A percentile compares a stretch with the other conserved stretches of the same genome.
These are phyloP conservation scores for Sisymbrium altissimum DNA, from an alignment of 345 rosid species.

Conservation along the genomic window DNA sequence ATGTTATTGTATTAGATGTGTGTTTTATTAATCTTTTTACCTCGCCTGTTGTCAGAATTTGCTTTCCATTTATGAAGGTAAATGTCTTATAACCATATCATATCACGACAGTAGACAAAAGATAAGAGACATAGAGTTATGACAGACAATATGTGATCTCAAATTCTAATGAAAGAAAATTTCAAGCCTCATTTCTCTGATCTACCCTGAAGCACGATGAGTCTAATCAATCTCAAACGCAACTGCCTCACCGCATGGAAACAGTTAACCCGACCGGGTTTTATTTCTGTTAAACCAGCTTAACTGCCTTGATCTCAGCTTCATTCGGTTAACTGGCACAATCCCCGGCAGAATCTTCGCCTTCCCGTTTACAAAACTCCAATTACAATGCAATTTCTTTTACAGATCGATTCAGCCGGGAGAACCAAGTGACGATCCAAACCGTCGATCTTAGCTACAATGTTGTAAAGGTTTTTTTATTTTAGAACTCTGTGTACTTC, in stretches of 20 bases:
- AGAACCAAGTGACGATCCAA: slow-evolving; percentile 53
- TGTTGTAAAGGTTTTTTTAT: background rate
- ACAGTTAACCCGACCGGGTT: slow-evolving; percentile 52
- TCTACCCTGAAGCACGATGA: no score
- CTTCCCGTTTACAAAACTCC: slow-evolving; percentile 71
- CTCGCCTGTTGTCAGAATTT: no score
- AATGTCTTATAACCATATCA: no score
- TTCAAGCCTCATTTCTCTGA: no score
- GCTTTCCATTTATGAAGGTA: no score
- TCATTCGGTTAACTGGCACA: slow-evolving; percentile 76
- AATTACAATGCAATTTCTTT: slow-evolving; percentile 71
- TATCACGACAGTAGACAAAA: no score
- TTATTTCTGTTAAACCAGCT: slow-evolving; percentile 56
- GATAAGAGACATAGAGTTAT: no score
- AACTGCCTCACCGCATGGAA: slow-evolving; percentile 75
- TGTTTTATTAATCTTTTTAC: no score
- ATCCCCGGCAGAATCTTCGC: slow-evolving; percentile 56
- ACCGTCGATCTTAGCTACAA: slow-evolving; percentile 92
- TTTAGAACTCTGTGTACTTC: no score
- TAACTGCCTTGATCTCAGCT: slow-evolving; percentile 73
- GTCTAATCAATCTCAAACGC: slow-evolving; percentile 64
- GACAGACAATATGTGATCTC: no score
- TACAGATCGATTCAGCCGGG: slow-evolving; percentile 47
- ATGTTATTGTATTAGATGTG: no score
- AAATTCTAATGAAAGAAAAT: no score